Evolutionary conservation across 108 stramenopile species (phyloP), one percentile per base, ranked within the genome.

Genomic region (Cyclotella cryptica): DNA sequence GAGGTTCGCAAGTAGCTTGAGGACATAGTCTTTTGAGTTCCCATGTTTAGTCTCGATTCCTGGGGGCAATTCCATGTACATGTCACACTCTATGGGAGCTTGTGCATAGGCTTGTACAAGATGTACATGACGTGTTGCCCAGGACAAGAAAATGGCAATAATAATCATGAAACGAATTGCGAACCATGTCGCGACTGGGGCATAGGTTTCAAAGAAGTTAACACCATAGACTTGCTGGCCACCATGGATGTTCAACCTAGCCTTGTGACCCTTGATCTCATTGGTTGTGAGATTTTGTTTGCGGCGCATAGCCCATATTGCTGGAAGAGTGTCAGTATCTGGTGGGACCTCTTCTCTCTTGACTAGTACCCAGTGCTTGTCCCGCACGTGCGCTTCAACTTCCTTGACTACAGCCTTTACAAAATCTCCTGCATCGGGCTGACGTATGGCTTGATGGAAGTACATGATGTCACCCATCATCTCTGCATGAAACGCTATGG

Each of bases 401-500:
- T 84, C 73, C 55, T 71, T 54, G 26, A 74, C 27, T 13, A 79
- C 51, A 10, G 84, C 70, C 0, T 66, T 28, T 4, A 61, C 44
- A 46, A 85, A 85, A 13, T 85, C 22, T 0, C n/a, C 22, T 40
- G 65, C 17, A 49, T 81, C 79, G 0, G 75, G 66, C 57, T 76
- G 58, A 24, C 26, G 11, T 22, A 80, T 46, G 6, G 84, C 80
- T 61, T 81, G 63, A 58, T 85, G 66, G 2, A 72, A 42, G 30
- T 80, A 69, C 79, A 85, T 81, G 5, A 57, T 81, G 71, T 81
- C 80, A 24, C 66, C 78, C 30, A 49, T 30, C 71, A 73, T 72
- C 42, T 79, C 64, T 9, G 72, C 65, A 18, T 45, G 44, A 79
- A 79, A 30, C 71, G 59, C n/a, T 5, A 79, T 73, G 6, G 78